Evolutionary conservation across 108 stramenopile genomes (phyloP).

Genomic region (Chaetoceros tenuissimus): DNA sequence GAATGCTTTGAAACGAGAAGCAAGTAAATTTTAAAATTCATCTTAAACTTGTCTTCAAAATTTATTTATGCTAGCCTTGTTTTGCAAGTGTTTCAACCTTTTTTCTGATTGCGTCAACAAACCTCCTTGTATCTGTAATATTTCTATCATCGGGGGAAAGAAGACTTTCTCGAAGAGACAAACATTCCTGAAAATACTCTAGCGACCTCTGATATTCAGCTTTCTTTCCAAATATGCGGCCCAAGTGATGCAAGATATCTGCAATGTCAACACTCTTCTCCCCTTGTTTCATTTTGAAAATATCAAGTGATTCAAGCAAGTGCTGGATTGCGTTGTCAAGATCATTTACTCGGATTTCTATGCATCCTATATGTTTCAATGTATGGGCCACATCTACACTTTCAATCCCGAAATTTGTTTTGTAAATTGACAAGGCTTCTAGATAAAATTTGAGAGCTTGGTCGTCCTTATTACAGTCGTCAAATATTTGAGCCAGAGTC

Average conservation of each 20-base stretch:
- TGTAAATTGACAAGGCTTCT: slow-evolving; percentile 46
- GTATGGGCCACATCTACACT: slow-evolving; percentile 50
- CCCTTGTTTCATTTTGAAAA: slow-evolving; percentile 21
- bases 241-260: slow-evolving; percentile 20
- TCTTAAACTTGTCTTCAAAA: neutral
- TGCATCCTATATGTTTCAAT: slow-evolving; percentile 46
- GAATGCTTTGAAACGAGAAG: neutral
- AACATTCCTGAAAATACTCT: slow-evolving; percentile 34
- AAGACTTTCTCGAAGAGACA: slow-evolving; percentile 15
- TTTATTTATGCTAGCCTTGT: neutral
- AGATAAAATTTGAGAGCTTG: slow-evolving; percentile 38
- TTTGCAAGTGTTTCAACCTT: slow-evolving; percentile 3
- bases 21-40: neutral
- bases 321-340: slow-evolving; percentile 30
- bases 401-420: slow-evolving; percentile 34
- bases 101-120: neutral
- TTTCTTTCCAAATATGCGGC: slow-evolving; percentile 29
- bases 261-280: slow-evolving; percentile 29
- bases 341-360: slow-evolving; percentile 36
- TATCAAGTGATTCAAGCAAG: slow-evolving; percentile 42
- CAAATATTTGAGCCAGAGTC: too few species aligned
- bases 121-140: neutral
- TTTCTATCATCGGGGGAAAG: neutral
- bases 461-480: too few species aligned
- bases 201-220: slow-evolving; percentile 20